Percentiles rank a stretch among this genome's conserved stretches.
phyloP scores from a whole-genome alignment of 352 stramenopile genomes.

The Ophiocytium majus region DNA sequence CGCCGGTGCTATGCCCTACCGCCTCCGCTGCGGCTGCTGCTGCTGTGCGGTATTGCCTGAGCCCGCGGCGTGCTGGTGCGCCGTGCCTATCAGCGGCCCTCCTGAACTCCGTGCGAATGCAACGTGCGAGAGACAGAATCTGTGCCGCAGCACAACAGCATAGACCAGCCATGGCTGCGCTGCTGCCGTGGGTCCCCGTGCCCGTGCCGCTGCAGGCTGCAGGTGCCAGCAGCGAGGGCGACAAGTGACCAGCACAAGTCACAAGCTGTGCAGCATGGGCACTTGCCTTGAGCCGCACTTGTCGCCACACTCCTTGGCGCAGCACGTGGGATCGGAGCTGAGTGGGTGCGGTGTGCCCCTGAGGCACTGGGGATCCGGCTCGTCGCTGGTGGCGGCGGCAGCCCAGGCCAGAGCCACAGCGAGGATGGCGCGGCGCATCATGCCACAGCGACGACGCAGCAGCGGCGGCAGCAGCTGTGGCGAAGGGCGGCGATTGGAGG shows the following conservation, averaged over 20 bases:
- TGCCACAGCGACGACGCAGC: too few relatives aligned
- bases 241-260: background rate
- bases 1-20: too few relatives aligned
- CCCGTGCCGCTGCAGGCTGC: background rate
- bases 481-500: too few relatives aligned
- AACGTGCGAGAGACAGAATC: background rate
- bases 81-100: too few relatives aligned
- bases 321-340: background rate
- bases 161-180: background rate
- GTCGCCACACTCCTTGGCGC: background rate
- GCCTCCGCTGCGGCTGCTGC: too few relatives aligned
- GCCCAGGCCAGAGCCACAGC: too few relatives aligned
- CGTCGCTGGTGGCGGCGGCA: too few relatives aligned
- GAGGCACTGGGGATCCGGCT: background rate
- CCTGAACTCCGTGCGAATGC: background rate
- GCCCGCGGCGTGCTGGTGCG: too few relatives aligned
- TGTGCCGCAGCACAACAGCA: background rate
- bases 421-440: too few relatives aligned
- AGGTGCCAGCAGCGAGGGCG: background rate
- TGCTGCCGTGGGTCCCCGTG: background rate
- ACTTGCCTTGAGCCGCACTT: background rate
- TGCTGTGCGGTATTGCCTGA: too few relatives aligned
- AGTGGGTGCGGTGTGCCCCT: background rate
- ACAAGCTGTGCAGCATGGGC: background rate
- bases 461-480: too few relatives aligned